Conservation (phyloP, 1,284 basidiomycete species). For the Marasmius oreades region DNA sequence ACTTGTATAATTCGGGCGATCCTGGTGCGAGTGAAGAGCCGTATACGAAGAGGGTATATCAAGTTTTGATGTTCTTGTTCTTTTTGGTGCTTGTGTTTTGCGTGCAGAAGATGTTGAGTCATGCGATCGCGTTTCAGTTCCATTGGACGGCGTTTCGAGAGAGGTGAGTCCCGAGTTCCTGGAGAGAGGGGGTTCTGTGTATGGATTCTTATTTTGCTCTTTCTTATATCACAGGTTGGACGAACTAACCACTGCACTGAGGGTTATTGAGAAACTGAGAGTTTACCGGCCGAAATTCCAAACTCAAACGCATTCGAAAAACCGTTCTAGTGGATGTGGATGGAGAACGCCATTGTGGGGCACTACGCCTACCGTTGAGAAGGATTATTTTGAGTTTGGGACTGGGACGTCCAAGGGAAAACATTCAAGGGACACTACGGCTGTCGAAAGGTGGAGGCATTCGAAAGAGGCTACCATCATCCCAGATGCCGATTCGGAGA, state of each 20-base stretch:
- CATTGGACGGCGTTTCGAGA: conserved; percentile 76
- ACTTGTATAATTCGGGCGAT: conserved; percentile 44
- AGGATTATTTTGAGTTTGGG: conserved; percentile 27
- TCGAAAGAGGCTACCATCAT: not conserved
- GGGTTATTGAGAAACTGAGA: conserved; percentile 67
- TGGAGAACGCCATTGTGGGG: conserved; percentile 40
- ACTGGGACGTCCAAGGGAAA: not conserved
- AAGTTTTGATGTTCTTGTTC: conserved; percentile 67
- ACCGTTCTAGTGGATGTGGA: conserved; percentile 27
- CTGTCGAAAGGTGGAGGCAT: not conserved
- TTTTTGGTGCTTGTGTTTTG: conserved; percentile 63
- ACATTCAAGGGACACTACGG: not conserved
- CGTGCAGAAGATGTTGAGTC: conserved; percentile 60
- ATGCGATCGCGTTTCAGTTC: conserved; percentile 69
- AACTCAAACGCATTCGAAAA: conserved; percentile 7
- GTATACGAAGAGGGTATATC: conserved; percentile 54
- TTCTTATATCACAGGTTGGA: too few species aligned
- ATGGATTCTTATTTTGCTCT: too few species aligned
- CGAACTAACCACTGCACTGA: conserved; percentile 49
- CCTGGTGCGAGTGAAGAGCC: conserved; percentile 43
- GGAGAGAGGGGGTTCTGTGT: too few species aligned
- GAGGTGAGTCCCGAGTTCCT: too few species aligned
- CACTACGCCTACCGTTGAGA: conserved; percentile 25
- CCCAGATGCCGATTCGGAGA: too few species aligned
- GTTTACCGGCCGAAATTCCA: conserved; percentile 61